Evolutionary conservation across 176 grass and related monocot species (phyloP).

Genomic region (Zizania latifolia): DNA sequence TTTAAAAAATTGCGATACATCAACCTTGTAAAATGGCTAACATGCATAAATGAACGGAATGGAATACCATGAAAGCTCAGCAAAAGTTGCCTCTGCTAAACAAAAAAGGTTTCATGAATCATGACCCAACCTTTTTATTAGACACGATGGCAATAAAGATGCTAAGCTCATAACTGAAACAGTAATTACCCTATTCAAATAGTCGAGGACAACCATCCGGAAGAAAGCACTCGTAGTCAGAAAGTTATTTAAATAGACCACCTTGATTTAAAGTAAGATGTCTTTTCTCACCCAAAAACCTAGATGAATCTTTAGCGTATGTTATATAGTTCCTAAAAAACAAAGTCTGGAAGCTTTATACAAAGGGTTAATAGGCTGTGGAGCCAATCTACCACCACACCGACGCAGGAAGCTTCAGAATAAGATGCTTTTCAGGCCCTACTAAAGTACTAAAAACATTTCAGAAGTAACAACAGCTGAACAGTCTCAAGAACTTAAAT

Average conservation of each 20-base stretch:
- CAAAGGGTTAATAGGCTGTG: conserved; percentile 11
- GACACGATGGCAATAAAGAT: not conserved
- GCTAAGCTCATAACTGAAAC: not conserved
- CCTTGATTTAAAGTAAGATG: conserved; percentile 17
- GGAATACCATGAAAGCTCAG: not conserved
- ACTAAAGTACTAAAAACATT: conserved; percentile 19
- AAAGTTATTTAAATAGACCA: not conserved
- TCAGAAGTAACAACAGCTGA: conserved; percentile 17
- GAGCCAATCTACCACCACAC: conserved; percentile 12
- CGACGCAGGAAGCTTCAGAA: conserved; percentile 13
- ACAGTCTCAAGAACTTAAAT: conserved; percentile 8
- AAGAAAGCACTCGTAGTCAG: not conserved
- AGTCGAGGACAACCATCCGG: not conserved
- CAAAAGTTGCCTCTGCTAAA: not conserved
- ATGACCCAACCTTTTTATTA: not conserved
- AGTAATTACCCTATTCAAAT: not conserved
- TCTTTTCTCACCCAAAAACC: conserved; percentile 33
- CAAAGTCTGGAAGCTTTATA: conserved; percentile 21
- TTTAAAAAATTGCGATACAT: too few relatives aligned
- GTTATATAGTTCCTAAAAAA: not conserved
- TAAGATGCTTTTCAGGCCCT: conserved; percentile 23
- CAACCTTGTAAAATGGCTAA: not conserved
- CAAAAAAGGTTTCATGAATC: not conserved
- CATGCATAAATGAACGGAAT: not conserved
- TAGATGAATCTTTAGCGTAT: conserved; percentile 28